phyloP scores from a whole-genome alignment of 148 eudicot species.

The Nepenthes mirabilis region DNA sequence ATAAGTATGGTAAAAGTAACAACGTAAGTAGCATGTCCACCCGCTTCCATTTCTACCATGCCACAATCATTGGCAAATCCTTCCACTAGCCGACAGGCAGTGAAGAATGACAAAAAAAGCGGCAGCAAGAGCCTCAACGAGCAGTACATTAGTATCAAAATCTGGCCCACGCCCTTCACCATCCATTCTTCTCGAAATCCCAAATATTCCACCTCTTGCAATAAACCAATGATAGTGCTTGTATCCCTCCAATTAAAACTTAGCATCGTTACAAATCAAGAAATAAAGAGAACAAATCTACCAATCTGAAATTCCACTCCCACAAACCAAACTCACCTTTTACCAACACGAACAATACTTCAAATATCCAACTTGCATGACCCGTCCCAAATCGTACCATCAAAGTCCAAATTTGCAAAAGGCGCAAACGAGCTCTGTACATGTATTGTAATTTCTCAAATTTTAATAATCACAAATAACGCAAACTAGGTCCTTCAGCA shows the following conservation, averaged over 20 bases:
- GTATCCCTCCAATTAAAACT: constrained; percentile 37
- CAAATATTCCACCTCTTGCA: constrained; percentile 71
- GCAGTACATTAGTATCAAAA: constrained; percentile 69
- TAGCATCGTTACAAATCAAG: no score
- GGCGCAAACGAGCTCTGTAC: no score
- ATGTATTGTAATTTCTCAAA: no score
- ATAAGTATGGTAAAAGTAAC: constrained; percentile 74
- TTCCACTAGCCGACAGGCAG: constrained; percentile 37
- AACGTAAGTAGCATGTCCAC: constrained; percentile 72
- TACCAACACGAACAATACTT: no score
- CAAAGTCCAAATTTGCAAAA: no score
- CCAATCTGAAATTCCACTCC: no score
- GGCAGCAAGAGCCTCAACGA: constrained; percentile 70
- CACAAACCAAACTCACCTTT: no score
- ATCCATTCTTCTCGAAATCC: constrained; percentile 52
- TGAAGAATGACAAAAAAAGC: constrained; percentile 76
- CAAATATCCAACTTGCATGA: no score
- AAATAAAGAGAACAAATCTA: no score
- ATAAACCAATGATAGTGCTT: constrained; percentile 55
- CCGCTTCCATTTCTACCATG: constrained; percentile 50
- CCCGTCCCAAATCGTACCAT: no score
- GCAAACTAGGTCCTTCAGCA: no score
- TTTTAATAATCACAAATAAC: no score
- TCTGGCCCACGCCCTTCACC: constrained; percentile 82
- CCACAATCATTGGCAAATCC: constrained; percentile 62